Conservation (phyloP, 495 filamentous ascomycete genomes). For the Hamigera avellanea region DNA sequence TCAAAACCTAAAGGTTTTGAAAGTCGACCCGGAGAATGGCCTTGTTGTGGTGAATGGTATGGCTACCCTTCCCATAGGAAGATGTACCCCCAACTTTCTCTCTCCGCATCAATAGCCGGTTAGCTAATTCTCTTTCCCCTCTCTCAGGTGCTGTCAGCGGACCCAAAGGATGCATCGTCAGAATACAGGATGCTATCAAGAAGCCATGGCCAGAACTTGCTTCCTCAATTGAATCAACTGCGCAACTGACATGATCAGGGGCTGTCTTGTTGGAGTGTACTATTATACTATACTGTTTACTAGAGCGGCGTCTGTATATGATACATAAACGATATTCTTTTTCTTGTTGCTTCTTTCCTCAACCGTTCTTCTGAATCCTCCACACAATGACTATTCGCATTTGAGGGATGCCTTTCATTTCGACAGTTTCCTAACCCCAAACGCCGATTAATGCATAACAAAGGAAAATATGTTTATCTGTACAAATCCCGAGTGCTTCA, state of each 20-base stretch:
- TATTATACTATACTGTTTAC: conserved; percentile 31
- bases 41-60: conserved; percentile 78
- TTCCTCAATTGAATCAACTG: conserved; percentile 31
- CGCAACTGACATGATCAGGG: conserved; percentile 8
- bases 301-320: conserved; percentile 36
- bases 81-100: not conserved
- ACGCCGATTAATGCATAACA: conserved; percentile 11
- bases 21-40: conserved; percentile 74
- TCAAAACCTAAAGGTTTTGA: conserved; percentile 81
- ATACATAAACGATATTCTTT: conserved; percentile 38
- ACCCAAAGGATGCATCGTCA: conserved; percentile 71
- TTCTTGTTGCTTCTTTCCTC: conserved; percentile 4
- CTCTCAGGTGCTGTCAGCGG: conserved; percentile 60
- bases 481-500: conserved; percentile 8
- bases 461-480: conserved; percentile 6
- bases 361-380: not conserved
- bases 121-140: conserved; percentile 4
- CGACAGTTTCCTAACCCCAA: conserved; percentile 5
- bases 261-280: conserved; percentile 20
- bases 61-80: conserved; percentile 2
- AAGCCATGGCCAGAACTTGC: conserved; percentile 63
- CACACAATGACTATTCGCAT: no score
- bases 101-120: not conserved
- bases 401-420: no score
- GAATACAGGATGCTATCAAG: conserved; percentile 85